A percentile compares a stretch with the other conserved stretches of the same genome.
Evolutionary conservation across 768 basidiomycete species (phyloP).

Genomic region (Chalciporus piperatus): DNA sequence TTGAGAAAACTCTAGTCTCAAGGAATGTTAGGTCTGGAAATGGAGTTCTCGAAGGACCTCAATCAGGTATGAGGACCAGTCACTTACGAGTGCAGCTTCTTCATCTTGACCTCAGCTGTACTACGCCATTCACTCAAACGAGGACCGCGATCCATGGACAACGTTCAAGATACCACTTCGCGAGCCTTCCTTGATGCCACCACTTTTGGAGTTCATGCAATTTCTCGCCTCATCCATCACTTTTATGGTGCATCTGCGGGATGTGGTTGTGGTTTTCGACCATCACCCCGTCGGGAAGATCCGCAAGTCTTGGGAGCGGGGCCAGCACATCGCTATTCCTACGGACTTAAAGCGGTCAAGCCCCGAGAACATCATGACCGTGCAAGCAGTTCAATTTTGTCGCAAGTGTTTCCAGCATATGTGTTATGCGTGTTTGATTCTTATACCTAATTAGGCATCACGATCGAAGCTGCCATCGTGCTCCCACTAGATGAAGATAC

Average conservation of each 20-base stretch:
- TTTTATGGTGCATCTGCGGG: conserved; percentile 76
- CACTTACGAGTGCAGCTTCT: neutral
- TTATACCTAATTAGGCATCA: conserved; percentile 45
- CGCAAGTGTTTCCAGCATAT: conserved; percentile 38
- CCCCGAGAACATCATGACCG: conserved; percentile 55
- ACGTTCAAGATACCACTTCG: conserved; percentile 83
- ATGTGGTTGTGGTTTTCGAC: conserved; percentile 78
- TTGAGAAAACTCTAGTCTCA: neutral
- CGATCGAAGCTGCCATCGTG: conserved; percentile 77
- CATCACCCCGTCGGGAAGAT: conserved; percentile 62
- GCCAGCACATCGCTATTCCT: conserved; percentile 48
- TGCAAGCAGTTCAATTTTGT: conserved; percentile 56
- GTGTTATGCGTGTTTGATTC: neutral
- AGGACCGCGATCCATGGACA: conserved; percentile 59
- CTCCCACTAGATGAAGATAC: conserved; percentile 50
- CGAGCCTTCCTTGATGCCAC: conserved; percentile 70
- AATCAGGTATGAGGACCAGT: conserved; percentile 53
- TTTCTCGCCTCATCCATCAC: conserved; percentile 89
- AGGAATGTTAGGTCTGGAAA: conserved; percentile 62
- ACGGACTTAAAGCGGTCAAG: conserved; percentile 53
- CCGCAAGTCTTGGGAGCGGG: conserved; percentile 53
- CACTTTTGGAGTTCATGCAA: conserved; percentile 79
- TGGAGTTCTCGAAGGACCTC: conserved; percentile 89
- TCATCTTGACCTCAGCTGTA: conserved; percentile 49
- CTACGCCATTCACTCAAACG: conserved; percentile 52